Base-by-base conservation (phyloP, 495 filamentous ascomycete genomes). In the Astrothelium macrocarpum region DNA sequence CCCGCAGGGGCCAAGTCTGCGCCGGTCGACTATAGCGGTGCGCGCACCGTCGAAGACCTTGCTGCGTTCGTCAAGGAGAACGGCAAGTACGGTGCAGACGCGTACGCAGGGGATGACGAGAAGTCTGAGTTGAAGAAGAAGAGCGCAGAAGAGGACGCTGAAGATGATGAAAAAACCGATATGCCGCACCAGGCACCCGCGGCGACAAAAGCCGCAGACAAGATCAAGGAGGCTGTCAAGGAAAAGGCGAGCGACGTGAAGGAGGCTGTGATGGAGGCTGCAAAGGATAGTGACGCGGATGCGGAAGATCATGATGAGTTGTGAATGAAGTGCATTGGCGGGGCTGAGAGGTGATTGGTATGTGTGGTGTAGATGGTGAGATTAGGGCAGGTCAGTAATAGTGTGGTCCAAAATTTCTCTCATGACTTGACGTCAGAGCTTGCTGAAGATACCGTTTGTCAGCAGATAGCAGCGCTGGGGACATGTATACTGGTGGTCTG, bases 51-150 rank as follows among this genome's bases (percentile, higher is more conserved):
- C 61, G 93, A 99, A 77, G 94, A 97, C 70, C 85, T 99, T 53
- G 90, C 90, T 71, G 82, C 86, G 68, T 99, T 99, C 80, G 83
- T 99, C 74, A 86, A 89, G 78, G 90, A 95, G 78, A 95, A 96
- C 76, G 94, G 94, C 74, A 90, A 90, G 75, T 85, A 95, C 79
- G 85, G 91, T 78, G 75, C 84, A 66, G 87, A 90, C 70, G 87
- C 80, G 32, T 73, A 79, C 56, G 82, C 84, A 25, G 71, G 70
- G 53, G 74, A 73, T 20, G 76, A 81, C 59, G 80, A 83, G 43
- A 59, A 26, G 25, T 1, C 31, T 3, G 36, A 32, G 34, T 29
- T 56, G 49, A 56, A 56, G 49, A 56, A 56, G 49, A 56, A 56
- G 49, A 56, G 49, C 49, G 49, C 28, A 7, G 71, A 77, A 23